These are phyloP conservation scores for Saitozyma sp. DNA, from an alignment of 768 basidiomycete species.

Conservation along the genomic window DNA sequence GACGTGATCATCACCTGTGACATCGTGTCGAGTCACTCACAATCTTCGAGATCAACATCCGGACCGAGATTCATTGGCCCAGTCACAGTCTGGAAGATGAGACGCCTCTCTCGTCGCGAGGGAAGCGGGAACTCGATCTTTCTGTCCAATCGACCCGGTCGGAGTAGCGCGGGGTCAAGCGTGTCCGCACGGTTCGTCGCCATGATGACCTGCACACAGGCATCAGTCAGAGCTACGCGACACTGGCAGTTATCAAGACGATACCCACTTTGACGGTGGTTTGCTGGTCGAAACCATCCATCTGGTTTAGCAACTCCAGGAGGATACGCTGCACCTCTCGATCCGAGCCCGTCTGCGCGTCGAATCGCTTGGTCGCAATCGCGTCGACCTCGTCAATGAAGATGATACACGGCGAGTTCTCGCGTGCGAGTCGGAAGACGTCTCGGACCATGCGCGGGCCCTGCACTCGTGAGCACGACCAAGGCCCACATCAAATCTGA, in stretches of 20 bases:
- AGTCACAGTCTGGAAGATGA: constrained; percentile 98
- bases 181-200: constrained; percentile 99
- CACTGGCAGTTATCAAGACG: neutral
- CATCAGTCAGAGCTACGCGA: neutral
- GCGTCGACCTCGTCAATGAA: constrained; percentile 95
- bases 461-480: constrained; percentile 26
- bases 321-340: constrained; percentile 98
- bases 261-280: constrained; percentile 87
- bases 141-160: constrained; percentile 94
- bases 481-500: neutral
- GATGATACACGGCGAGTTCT: constrained; percentile 96
- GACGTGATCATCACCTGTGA: neutral
- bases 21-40: constrained; percentile 58
- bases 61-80: constrained; percentile 96
- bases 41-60: constrained; percentile 97
- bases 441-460: constrained; percentile 99
- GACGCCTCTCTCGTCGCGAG: constrained; percentile 86
- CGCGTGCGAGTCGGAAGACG: constrained; percentile 94
- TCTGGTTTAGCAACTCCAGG: constrained; percentile 94
- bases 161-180: constrained; percentile 91
- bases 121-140: constrained; percentile 99
- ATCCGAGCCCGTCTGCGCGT: constrained; percentile 98
- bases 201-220: constrained; percentile 85
- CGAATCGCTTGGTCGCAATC: constrained; percentile 98
- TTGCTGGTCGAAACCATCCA: constrained; percentile 99